Base-by-base conservation (phyloP, 1,139 yeast species). In the Taphrina communis region DNA sequence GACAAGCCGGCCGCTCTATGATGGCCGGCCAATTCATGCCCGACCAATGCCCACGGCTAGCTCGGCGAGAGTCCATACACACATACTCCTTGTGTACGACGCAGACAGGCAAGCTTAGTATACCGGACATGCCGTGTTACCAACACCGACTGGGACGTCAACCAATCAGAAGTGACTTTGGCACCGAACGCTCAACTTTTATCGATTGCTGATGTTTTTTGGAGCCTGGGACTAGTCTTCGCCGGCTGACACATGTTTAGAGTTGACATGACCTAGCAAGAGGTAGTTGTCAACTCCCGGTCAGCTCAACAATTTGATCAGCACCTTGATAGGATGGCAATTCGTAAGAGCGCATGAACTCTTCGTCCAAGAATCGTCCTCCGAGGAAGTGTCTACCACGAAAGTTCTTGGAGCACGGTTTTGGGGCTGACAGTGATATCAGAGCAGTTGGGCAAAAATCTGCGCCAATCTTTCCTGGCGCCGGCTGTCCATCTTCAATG, bases 361-460 rank as follows among this genome's bases (percentile, higher is more conserved):
- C 80, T 12, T 78, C 76, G 59, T 86, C 85, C 38, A 94, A 84
- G 75, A 94, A 94, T 65, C 99, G 80, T 1, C 99, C 99, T 0
- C 99, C 99, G 53, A 93, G 82, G 77, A 86, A 94, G 76, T 94
- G 99, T 31, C 78, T 61, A 1, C 81, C 80, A 8, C 72, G 74
- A 72, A 90, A 84, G 71, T 78, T 80, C 59, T 76, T 75, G 5
- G 96, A 86, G 69, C 96, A 92, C 0, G 96, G 96, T 76, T 94
- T 94, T 5, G 99, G 99, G 0, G 97, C 97, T 0, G 98, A 93
- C 69, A 94, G 80, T 66, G 97, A 89, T 8, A 94, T 86, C 69
- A 94, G 81, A 73, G 86, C 86, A 6, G 83, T 78, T 0, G 99
- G 97, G 39, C 70, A 69, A 72, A 79, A 81, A 25, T 75, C 76